Conservation (phyloP, 352 stramenopile species). For the Pythium oligandrum region DNA sequence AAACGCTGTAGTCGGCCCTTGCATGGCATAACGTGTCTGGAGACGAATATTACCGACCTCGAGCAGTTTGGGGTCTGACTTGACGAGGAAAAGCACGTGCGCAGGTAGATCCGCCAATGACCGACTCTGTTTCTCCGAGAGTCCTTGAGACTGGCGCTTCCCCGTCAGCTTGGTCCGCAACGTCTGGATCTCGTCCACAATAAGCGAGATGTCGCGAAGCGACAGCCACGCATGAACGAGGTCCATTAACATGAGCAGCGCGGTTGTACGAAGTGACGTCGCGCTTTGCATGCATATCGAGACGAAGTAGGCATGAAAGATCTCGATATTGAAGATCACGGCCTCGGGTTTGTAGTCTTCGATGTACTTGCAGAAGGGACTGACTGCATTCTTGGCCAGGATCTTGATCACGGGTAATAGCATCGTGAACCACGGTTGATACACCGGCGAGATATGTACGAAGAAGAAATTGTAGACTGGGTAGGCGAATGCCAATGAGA, state of each 20-base stretch:
- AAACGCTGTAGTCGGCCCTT: too few relatives aligned
- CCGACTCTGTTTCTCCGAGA: not conserved
- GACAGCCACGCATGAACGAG: conserved; percentile 5
- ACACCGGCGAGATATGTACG: conserved; percentile 1
- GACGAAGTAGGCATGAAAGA: conserved; percentile 21
- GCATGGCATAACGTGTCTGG: too few relatives aligned
- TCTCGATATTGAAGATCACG: conserved; percentile 19
- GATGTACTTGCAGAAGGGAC: conserved; percentile 2
- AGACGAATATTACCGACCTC: too few relatives aligned
- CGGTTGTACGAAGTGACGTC: conserved; percentile 3
- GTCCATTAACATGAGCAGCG: conserved; percentile 6
- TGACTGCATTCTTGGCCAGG: conserved; percentile 31
- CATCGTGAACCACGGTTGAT: conserved; percentile 10
- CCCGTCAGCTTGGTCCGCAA: not conserved
- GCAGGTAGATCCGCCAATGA: not conserved
- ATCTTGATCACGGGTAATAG: conserved; percentile 40
- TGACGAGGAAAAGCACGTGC: conserved; percentile 5
- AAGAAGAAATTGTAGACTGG: conserved; percentile 17
- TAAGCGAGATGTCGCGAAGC: conserved; percentile 4
- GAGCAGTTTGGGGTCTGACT: not conserved
- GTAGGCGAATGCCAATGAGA: conserved; percentile 7
- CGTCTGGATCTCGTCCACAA: not conserved
- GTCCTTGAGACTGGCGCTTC: too few relatives aligned
- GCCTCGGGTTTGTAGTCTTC: conserved; percentile 23
- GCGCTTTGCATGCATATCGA: conserved; percentile 14